Conservation (phyloP, 225 moss, liverwort and hornwort genomes). For the Rhytidiadelphus loreus region DNA sequence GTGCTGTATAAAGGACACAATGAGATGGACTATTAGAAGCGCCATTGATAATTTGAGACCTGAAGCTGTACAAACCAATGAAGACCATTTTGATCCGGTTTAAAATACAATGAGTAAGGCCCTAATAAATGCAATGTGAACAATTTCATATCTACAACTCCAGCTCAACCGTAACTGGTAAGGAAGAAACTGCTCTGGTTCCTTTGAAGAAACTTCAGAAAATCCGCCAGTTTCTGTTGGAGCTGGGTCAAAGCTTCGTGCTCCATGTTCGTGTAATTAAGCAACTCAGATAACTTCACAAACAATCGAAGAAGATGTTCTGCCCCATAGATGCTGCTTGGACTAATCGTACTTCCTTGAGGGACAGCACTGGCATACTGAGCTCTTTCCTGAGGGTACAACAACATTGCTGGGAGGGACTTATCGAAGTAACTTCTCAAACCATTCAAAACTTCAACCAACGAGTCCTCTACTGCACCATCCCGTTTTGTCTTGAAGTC, state of each 20-base stretch:
- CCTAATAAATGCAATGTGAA: neutral
- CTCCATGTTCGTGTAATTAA: conserved; percentile 85
- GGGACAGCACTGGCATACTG: conserved; percentile 70
- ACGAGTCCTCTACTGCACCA: conserved; percentile 55
- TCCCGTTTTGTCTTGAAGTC: conserved; percentile 84
- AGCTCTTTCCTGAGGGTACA: conserved; percentile 82
- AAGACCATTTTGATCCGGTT: conserved; percentile 12
- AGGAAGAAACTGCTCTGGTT: conserved; percentile 82
- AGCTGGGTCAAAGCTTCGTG: conserved; percentile 68
- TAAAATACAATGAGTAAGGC: neutral
- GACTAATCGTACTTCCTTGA: conserved; percentile 51
- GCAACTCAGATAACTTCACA: conserved; percentile 85
- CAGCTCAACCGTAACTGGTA: conserved; percentile 46
- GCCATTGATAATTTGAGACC: neutral
- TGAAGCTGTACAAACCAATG: conserved; percentile 20
- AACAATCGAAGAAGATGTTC: conserved; percentile 88
- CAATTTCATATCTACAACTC: conserved; percentile 3
- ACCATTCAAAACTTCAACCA: conserved; percentile 73
- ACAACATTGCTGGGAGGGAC: conserved; percentile 76
- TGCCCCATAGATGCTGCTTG: conserved; percentile 73
- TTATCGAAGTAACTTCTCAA: conserved; percentile 83
- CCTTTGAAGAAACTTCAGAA: conserved; percentile 86
- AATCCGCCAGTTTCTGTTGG: conserved; percentile 76
- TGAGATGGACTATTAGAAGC: neutral
- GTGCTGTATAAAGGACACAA: neutral